phyloP scores from a whole-genome alignment of 2,329 filamentous ascomycete genomes.

The Colletotrichum sp. region DNA sequence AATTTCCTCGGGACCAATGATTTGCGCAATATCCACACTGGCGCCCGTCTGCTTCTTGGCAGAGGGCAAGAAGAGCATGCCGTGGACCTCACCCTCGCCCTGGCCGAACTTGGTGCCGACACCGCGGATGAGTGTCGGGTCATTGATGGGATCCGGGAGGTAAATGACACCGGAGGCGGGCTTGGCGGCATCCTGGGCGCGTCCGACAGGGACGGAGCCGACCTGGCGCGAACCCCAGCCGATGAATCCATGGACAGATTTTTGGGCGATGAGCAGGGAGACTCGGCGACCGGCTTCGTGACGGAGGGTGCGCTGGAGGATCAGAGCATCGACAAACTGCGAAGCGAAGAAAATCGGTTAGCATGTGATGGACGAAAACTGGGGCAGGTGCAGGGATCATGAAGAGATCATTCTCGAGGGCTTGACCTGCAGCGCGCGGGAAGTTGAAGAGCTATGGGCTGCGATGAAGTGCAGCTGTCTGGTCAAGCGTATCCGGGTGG shows the following conservation, averaged over 20 bases:
- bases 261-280: conserved; percentile 91
- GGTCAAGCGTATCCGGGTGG: not conserved
- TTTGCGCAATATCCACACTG: conserved; percentile 83
- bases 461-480: not conserved
- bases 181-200: conserved; percentile 88
- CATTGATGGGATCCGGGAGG: conserved; percentile 83
- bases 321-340: conserved; percentile 92
- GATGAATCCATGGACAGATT: conserved; percentile 93
- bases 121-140: conserved; percentile 81
- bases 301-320: conserved; percentile 89
- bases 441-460: not conserved
- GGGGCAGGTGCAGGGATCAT: not conserved
- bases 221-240: conserved; percentile 84
- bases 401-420: not conserved
- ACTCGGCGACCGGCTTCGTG: conserved; percentile 88
- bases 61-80: conserved; percentile 85
- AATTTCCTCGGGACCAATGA: conserved; percentile 80
- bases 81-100: conserved; percentile 73
- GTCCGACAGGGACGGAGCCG: conserved; percentile 90
- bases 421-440: not conserved
- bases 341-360: conserved; percentile 1
- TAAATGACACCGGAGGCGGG: conserved; percentile 82
- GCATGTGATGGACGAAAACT: conserved; percentile 17
- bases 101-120: conserved; percentile 83
- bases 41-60: conserved; percentile 78